phyloP scores from a whole-genome alignment of 2,329 filamentous ascomycete genomes.

The Cercospora zeae-maydis region DNA sequence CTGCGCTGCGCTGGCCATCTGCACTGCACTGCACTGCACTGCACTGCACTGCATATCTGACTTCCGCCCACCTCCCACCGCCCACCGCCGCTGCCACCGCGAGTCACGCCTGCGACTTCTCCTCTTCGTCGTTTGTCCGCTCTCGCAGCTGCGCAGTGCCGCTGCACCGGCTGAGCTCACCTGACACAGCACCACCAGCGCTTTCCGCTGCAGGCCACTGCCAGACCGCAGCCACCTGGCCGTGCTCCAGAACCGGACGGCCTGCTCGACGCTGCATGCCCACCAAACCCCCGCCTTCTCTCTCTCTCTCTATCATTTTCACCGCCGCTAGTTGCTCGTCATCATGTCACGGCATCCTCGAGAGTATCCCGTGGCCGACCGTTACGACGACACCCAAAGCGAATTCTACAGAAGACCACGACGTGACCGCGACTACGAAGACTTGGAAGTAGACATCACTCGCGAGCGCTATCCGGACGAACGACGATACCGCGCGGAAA shows the following conservation, averaged over 20 bases:
- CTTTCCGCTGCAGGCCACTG: background rate
- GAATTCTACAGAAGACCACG: constrained; percentile 38
- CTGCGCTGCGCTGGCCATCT: no score
- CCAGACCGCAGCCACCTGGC: background rate
- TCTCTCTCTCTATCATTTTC: constrained; percentile 1
- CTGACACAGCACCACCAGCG: constrained; percentile 6
- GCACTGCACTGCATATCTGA: background rate
- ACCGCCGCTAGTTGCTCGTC: constrained; percentile 5
- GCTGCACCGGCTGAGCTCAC: constrained; percentile 5
- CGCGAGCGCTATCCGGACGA: constrained; percentile 30
- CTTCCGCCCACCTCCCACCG: background rate
- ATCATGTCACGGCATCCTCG: constrained; percentile 33
- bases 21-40: no score
- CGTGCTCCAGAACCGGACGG: background rate
- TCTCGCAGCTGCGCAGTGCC: background rate
- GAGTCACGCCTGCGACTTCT: background rate
- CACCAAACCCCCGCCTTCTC: constrained; percentile 9
- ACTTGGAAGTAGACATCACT: constrained; percentile 49
- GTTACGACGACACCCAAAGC: constrained; percentile 49
- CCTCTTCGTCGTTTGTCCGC: background rate
- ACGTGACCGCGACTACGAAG: constrained; percentile 46
- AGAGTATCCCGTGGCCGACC: constrained; percentile 36
- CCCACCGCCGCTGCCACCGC: background rate
- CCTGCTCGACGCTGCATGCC: background rate
- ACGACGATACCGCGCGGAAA: constrained; percentile 23